phyloP scores from a whole-genome alignment of 148 eudicot species.

The Fagopyrum tataricum region DNA sequence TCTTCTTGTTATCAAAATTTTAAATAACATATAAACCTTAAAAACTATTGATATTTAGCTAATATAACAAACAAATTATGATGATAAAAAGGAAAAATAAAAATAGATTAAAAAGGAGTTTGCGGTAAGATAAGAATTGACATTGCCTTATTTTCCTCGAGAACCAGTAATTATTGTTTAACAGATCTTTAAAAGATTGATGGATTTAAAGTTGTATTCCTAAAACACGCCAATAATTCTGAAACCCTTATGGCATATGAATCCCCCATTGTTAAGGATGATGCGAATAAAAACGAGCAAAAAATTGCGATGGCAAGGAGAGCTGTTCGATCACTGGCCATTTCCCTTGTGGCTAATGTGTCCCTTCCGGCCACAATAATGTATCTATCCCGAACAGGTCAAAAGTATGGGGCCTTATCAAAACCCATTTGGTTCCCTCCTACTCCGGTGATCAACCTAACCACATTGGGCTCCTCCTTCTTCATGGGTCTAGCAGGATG shows the following conservation, averaged over 20 bases:
- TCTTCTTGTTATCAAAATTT: too few relatives aligned
- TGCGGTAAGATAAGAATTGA: too few relatives aligned
- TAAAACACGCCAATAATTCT: too few relatives aligned
- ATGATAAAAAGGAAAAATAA: too few relatives aligned
- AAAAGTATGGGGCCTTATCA: constrained; percentile 13
- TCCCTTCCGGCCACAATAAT: constrained; percentile 19
- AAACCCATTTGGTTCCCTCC: constrained; percentile 31
- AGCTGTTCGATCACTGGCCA: constrained; percentile 13
- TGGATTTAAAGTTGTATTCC: too few relatives aligned
- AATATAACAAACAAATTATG: too few relatives aligned
- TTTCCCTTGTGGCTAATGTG: constrained; percentile 16
- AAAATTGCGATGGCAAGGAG: constrained; percentile 4
- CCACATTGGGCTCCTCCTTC: constrained; percentile 24
- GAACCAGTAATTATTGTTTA: too few relatives aligned
- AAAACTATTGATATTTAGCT: too few relatives aligned
- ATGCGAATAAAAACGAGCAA: not conserved
- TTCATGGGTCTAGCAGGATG: constrained; percentile 27
- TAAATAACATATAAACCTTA: too few relatives aligned
- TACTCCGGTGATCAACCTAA: constrained; percentile 19
- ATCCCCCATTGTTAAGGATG: not conserved
- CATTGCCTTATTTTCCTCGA: too few relatives aligned
- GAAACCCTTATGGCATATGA: not conserved
- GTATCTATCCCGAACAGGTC: constrained; percentile 22
- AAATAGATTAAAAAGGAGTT: too few relatives aligned
- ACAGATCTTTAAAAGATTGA: too few relatives aligned